These are phyloP conservation scores for Calamus simplicifolius DNA, from an alignment of 176 grass and related monocot species.

Conservation along the genomic window DNA sequence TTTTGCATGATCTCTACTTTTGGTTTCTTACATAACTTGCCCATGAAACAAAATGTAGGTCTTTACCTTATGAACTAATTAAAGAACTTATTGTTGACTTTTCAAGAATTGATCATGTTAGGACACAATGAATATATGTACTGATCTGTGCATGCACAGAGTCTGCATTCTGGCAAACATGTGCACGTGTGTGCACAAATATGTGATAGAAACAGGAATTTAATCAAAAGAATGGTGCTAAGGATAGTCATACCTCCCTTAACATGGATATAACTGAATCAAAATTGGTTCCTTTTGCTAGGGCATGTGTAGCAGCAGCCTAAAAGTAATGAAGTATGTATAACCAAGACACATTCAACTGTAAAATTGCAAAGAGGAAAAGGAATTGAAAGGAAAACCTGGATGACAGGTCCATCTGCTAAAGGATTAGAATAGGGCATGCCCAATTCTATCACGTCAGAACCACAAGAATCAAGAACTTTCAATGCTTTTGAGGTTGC, in stretches of 20 bases:
- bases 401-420: constrained; percentile 95
- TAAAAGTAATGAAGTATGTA: constrained; percentile 16
- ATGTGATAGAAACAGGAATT: too few species aligned
- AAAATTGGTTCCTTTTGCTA: constrained; percentile 81
- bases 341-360: background rate
- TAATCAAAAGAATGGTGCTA: background rate
- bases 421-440: constrained; percentile 88
- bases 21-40: too few species aligned
- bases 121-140: too few species aligned
- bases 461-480: constrained; percentile 83
- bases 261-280: constrained; percentile 92
- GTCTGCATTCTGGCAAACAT: too few species aligned
- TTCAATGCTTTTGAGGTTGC: constrained; percentile 81
- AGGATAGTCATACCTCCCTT: constrained; percentile 24
- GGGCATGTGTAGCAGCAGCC: constrained; percentile 84
- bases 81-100: too few species aligned
- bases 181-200: too few species aligned
- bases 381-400: constrained; percentile 30
- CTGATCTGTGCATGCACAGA: too few species aligned
- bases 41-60: too few species aligned
- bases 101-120: too few species aligned
- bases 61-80: too few species aligned
- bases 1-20: too few species aligned
- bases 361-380: background rate
- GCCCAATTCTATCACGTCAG: constrained; percentile 87